phyloP scores from a whole-genome alignment of 768 basidiomycete genomes.

The Botryobasidium botryosum region DNA sequence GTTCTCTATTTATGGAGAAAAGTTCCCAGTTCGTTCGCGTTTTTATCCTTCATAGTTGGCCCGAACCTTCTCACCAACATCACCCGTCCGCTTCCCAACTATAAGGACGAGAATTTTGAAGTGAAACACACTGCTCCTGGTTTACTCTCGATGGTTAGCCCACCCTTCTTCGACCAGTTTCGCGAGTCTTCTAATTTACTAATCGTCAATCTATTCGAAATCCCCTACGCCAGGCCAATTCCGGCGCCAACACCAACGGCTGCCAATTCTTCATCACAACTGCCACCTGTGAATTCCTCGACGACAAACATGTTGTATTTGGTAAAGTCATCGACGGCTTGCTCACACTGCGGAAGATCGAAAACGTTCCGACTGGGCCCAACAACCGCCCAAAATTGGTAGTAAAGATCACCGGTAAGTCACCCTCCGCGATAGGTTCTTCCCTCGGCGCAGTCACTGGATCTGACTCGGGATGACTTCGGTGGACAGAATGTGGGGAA shows the following conservation, averaged over 20 bases:
- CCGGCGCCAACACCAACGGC: constrained; percentile 85
- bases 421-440: too few species aligned
- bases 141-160: constrained; percentile 68
- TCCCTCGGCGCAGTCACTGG: too few species aligned
- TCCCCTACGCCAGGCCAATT: constrained; percentile 88
- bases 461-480: too few species aligned
- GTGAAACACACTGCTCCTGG: constrained; percentile 80
- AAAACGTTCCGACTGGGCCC: constrained; percentile 81
- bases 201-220: constrained; percentile 1
- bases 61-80: neutral
- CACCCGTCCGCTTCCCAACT: neutral
- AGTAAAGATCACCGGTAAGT: constrained; percentile 72
- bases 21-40: constrained; percentile 51
- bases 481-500: too few species aligned
- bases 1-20: constrained; percentile 94
- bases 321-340: constrained; percentile 83
- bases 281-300: constrained; percentile 85
- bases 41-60: neutral
- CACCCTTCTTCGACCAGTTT: neutral
- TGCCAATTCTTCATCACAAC: constrained; percentile 99
- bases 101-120: constrained; percentile 84
- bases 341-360: constrained; percentile 90
- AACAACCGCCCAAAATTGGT: constrained; percentile 81
- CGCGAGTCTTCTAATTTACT: constrained; percentile 4
- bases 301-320: constrained; percentile 89